phyloP scores from a whole-genome alignment of 345 rosid genomes.

The Pistacia integerrima region DNA sequence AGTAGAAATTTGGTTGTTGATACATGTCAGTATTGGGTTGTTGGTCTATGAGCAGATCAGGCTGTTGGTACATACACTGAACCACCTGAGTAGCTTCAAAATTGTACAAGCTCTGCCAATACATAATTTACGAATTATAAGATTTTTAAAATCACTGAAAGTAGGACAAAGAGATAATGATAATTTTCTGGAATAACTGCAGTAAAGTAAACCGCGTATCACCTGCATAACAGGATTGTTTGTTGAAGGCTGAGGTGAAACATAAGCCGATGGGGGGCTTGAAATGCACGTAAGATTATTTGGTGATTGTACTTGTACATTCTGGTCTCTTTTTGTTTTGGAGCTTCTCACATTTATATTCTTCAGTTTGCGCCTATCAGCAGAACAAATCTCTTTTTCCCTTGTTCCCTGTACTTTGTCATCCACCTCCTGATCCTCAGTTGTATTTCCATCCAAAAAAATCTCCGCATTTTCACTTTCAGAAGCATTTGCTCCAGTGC shows the following conservation, averaged over 20 bases:
- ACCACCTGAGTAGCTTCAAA: slow-evolving; percentile 32
- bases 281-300: slow-evolving; percentile 19
- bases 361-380: slow-evolving; percentile 11
- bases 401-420: slow-evolving; percentile 3
- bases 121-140: not conserved
- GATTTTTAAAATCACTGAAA: not conserved
- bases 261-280: slow-evolving; percentile 24
- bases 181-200: not conserved
- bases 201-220: not conserved
- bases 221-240: slow-evolving; percentile 35
- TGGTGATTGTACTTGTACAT: slow-evolving; percentile 11
- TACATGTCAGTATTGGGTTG: slow-evolving; percentile 25
- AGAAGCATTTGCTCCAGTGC: slow-evolving; percentile 23
- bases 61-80: slow-evolving; percentile 27
- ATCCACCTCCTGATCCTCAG: slow-evolving; percentile 19
- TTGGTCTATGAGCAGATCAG: slow-evolving; percentile 29
- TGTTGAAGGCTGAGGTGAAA: slow-evolving; percentile 26
- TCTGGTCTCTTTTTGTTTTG: slow-evolving; percentile 17
- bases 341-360: slow-evolving; percentile 11
- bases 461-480: slow-evolving; percentile 30
- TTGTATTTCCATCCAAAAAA: slow-evolving; percentile 19
- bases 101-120: slow-evolving; percentile 28
- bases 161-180: not conserved
- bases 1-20: slow-evolving; percentile 30
- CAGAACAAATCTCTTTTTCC: slow-evolving; percentile 13